Conservation (phyloP, 2,329 filamentous ascomycete genomes). For the Zymoseptoria tritici region DNA sequence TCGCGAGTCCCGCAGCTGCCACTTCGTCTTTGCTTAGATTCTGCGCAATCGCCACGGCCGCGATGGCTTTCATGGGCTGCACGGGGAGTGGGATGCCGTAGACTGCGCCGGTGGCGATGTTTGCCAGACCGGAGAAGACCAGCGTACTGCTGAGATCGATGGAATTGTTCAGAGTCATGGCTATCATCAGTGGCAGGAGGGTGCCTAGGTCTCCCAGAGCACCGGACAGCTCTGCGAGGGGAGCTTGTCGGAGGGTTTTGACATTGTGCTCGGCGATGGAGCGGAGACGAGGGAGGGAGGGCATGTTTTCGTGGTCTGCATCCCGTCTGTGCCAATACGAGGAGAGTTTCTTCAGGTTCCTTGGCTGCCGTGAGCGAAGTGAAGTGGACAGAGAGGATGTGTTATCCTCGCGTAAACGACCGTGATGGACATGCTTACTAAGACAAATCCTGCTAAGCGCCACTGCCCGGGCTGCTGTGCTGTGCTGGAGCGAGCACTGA, state of each 20-base stretch:
- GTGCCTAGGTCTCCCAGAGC: conserved; percentile 86
- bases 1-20: conserved; percentile 75
- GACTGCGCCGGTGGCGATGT: conserved; percentile 69
- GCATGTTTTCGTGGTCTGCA: conserved; percentile 6
- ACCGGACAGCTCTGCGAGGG: conserved; percentile 74
- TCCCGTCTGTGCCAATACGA: background rate
- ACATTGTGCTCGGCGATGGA: conserved; percentile 43
- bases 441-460: too few relatives aligned
- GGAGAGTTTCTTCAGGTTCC: background rate
- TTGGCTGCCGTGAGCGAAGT: background rate
- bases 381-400: too few relatives aligned
- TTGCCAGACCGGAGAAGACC: conserved; percentile 81
- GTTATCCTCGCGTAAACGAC: too few relatives aligned
- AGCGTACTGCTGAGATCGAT: conserved; percentile 78
- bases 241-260: conserved; percentile 47
- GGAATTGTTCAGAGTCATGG: conserved; percentile 67
- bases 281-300: conserved; percentile 17
- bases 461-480: too few relatives aligned
- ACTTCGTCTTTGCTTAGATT: conserved; percentile 61
- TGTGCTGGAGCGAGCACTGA: too few relatives aligned
- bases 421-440: too few relatives aligned
- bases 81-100: conserved; percentile 90
- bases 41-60: conserved; percentile 74
- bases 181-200: conserved; percentile 79
- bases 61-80: conserved; percentile 86